Evolutionary conservation across 129 eudicot genomes (phyloP), one percentile per base, ranked within the genome.

Genomic region (Artemisia argyi): DNA sequence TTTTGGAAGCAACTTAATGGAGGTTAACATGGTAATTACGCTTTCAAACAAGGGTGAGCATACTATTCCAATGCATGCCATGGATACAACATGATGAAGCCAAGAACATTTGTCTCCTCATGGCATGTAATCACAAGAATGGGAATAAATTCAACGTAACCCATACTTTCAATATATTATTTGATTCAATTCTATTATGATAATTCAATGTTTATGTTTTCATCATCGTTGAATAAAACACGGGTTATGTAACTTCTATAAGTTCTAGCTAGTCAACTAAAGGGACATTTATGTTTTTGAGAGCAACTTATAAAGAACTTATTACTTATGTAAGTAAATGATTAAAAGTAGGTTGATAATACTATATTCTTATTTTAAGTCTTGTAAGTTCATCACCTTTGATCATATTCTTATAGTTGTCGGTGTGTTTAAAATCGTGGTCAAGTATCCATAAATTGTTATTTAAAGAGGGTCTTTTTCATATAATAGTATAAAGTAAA

Each of bases 51-150:
- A 77, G 58, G 71, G 42, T 42, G 22, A 15, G 81, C 52, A 63
- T 71, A 54, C 67, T 63, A 28, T 65, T 65, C n/a, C 28, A 28
- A 56, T 54, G 73, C 82, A 78, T 78, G 82, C 77, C 73, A 78
- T 54, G 66, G 81, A 15, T 49, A 65, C 73, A 78, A 64, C 68
- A 78, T 78, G 77, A 78, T 71, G 77, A 64, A 20, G 77, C 76
- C 68, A 71, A 78, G 51, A 42, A 48, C 32, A 78, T 63, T 71
- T 78, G 82, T 78, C 82, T 72, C 67, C 77, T 71, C 55, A 72
- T 72, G 75, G 30, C 77, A 78, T 64, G 68, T 78, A 78, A 78
- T 56, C 73, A 71, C 77, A 78, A 78, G 61, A 78, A 78, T 64
- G 73, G 42, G 82, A 49, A 78, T 78, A 73, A 64, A 78, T 55